phyloP scores from a whole-genome alignment of 176 grass and related monocot species.

The Thalia dealbata region DNA sequence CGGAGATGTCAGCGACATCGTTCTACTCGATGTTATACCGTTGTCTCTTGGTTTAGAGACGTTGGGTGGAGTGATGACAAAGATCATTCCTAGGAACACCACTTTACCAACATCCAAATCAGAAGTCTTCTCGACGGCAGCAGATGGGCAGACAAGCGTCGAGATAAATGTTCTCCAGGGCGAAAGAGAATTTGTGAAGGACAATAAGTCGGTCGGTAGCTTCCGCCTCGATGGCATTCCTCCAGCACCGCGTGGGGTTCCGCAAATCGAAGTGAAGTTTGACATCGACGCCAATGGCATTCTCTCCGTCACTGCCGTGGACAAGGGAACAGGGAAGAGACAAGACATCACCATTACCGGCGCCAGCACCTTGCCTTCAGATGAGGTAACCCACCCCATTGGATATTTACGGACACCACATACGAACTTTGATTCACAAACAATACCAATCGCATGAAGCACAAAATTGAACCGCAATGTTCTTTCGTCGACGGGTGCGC shows the following conservation, averaged over 20 bases:
- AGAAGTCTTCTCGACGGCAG: constrained; percentile 68
- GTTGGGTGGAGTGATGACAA: constrained; percentile 72
- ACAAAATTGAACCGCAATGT: not conserved
- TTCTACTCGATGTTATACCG: constrained; percentile 68
- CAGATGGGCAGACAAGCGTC: constrained; percentile 64
- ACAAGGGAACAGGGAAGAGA: constrained; percentile 70
- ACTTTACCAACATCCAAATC: constrained; percentile 60
- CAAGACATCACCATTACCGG: constrained; percentile 75
- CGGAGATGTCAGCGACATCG: constrained; percentile 70
- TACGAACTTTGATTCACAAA: not conserved
- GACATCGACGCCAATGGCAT: constrained; percentile 77
- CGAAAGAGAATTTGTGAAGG: constrained; percentile 68
- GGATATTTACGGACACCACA: too few relatives aligned
- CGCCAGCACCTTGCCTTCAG: constrained; percentile 36
- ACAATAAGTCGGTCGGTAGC: constrained; percentile 71
- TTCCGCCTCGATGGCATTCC: constrained; percentile 74
- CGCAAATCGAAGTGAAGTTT: constrained; percentile 74
- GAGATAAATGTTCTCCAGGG: constrained; percentile 79
- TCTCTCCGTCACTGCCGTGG: constrained; percentile 54
- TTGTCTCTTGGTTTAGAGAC: constrained; percentile 77
- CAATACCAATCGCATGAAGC: not conserved
- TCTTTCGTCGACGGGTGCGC: not conserved
- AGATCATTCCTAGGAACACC: constrained; percentile 74
- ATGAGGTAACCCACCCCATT: not conserved
- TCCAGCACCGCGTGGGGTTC: constrained; percentile 59